Conservation (phyloP, 78 protist species). For the Dictyostelium capitatum region DNA sequence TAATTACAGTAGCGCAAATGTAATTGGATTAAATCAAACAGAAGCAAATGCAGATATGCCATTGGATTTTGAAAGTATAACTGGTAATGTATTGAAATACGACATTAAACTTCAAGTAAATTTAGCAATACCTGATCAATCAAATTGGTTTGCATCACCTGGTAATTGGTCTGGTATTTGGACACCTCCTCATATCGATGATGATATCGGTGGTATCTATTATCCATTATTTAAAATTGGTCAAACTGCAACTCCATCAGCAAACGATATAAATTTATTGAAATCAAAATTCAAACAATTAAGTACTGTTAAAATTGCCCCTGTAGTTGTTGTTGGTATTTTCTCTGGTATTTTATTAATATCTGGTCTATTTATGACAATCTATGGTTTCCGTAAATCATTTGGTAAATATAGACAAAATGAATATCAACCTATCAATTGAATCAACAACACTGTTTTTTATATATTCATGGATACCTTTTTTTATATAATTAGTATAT, state of each 20-base stretch:
- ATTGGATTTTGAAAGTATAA: slow-evolving; percentile 51
- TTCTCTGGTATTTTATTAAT: slow-evolving; percentile 11
- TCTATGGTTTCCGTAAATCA: not conserved
- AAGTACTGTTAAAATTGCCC: not conserved
- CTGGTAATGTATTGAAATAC: slow-evolving; percentile 67
- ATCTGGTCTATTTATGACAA: not conserved
- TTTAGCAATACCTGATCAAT: not conserved
- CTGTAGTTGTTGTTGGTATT: slow-evolving; percentile 3
- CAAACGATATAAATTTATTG: not conserved
- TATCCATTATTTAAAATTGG: slow-evolving; percentile 56
- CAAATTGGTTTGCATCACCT: not conserved
- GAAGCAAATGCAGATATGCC: slow-evolving; percentile 40
- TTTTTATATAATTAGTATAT: too few species aligned
- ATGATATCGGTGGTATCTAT: not conserved
- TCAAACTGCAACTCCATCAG: slow-evolving; percentile 33
- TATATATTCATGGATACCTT: not conserved
- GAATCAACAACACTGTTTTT: not conserved
- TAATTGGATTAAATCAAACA: slow-evolving; percentile 24
- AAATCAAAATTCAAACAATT: slow-evolving; percentile 27
- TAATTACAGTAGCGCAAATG: not conserved
- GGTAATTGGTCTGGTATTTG: not conserved
- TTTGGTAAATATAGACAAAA: too few species aligned
- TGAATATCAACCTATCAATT: slow-evolving; percentile 18
- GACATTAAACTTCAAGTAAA: slow-evolving; percentile 57
- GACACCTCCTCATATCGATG: not conserved